These are phyloP conservation scores for Sclerospora graminicola DNA, from an alignment of 352 stramenopile species.

Conservation along the genomic window DNA sequence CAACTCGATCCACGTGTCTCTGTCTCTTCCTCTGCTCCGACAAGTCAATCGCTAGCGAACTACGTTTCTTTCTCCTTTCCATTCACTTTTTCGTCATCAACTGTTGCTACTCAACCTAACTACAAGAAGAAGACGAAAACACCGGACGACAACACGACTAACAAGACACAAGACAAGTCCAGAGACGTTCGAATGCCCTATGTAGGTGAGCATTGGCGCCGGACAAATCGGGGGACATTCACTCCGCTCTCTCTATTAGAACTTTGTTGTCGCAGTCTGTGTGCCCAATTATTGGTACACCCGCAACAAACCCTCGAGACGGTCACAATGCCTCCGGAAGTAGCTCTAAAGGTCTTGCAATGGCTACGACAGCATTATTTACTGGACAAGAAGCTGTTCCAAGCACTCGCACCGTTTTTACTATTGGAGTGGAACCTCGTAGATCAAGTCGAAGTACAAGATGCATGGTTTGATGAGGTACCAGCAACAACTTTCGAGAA, in stretches of 20 bases:
- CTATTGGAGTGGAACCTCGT: slow-evolving; percentile 49
- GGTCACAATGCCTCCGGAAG: slow-evolving; percentile 24
- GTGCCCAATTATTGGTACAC: slow-evolving; percentile 31
- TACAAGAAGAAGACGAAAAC: slow-evolving; percentile 9
- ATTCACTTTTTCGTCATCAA: slow-evolving; percentile 33
- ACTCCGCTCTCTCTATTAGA: slow-evolving; percentile 48
- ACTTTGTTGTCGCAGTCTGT: slow-evolving; percentile 40
- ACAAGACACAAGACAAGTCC: slow-evolving; percentile 1
- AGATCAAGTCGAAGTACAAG: slow-evolving; percentile 35
- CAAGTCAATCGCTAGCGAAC: slow-evolving; percentile 47
- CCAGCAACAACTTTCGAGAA: slow-evolving; percentile 29
- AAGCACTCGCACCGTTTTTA: slow-evolving; percentile 35
- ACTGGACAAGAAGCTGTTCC: slow-evolving; percentile 49
- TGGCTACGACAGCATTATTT: slow-evolving; percentile 49
- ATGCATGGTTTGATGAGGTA: slow-evolving; percentile 60
- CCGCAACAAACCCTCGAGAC: slow-evolving; percentile 7
- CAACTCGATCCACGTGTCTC: slow-evolving; percentile 4
- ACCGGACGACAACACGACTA: slow-evolving; percentile 3
- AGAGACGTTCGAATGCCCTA: slow-evolving; percentile 10
- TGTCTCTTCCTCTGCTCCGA: slow-evolving; percentile 7
- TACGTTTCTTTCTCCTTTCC: slow-evolving; percentile 77
- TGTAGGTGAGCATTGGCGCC: slow-evolving; percentile 44
- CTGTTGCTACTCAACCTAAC: background rate
- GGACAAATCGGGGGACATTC: slow-evolving; percentile 26
- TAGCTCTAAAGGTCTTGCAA: slow-evolving; percentile 33